A percentile compares a stretch with the other conserved stretches of the same genome.
Conservation (phyloP, 177 flowering plant genomes). For the Vitis hybrid region DNA sequence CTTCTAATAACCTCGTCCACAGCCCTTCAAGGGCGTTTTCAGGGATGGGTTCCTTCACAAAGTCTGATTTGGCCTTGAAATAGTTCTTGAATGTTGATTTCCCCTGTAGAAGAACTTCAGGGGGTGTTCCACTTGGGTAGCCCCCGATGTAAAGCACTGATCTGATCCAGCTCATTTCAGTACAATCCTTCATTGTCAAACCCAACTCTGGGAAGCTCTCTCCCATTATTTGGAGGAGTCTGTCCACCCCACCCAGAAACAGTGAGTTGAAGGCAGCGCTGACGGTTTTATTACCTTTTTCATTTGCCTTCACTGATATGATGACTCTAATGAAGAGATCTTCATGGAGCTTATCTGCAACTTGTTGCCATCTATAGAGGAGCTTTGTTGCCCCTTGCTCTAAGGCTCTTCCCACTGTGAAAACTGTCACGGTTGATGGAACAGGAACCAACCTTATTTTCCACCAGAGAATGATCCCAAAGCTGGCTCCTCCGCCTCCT, state of each 20-base stretch:
- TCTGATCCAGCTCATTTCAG: conserved; percentile 27
- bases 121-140: not conserved
- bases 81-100: not conserved
- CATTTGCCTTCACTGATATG: not conserved
- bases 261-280: conserved; percentile 3
- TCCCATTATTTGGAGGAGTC: conserved; percentile 13
- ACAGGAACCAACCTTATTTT: conserved; percentile 27
- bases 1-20: conserved; percentile 2
- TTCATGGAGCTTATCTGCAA: conserved; percentile 11
- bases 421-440: conserved; percentile 26
- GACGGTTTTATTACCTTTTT: not conserved
- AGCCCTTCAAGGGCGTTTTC: conserved; percentile 1
- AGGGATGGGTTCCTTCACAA: not conserved
- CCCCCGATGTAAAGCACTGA: conserved; percentile 17
- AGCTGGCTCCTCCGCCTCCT: conserved; percentile 39
- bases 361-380: conserved; percentile 17
- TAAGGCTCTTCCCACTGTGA: conserved; percentile 11
- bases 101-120: conserved; percentile 13
- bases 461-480: conserved; percentile 33
- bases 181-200: conserved; percentile 11
- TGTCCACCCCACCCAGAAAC: conserved; percentile 19
- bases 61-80: conserved; percentile 13
- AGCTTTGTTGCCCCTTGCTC: conserved; percentile 12
- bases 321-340: conserved; percentile 17
- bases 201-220: conserved; percentile 20